Base-by-base conservation (phyloP, 208 protist species). In the Wallacemonas sp. region DNA sequence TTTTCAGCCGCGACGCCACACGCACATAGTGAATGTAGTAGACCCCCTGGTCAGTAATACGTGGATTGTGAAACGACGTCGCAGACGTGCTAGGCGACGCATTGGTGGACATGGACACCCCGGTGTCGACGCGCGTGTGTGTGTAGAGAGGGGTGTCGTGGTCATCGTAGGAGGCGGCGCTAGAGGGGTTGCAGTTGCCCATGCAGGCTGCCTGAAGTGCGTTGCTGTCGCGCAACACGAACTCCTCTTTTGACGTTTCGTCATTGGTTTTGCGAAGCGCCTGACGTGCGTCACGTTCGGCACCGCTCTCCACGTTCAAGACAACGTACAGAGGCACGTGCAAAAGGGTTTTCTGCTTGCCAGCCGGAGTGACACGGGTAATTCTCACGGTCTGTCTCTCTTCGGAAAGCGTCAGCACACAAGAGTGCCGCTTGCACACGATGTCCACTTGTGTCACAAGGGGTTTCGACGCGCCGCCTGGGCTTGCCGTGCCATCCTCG, bases 1-100 rank as follows among this genome's bases (percentile, higher is more conserved):
- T 60, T 26, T 71, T 67, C 24, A 61, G 13, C 29, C 36, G 32
- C 55, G 44, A 42, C 22, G 63, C 57, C 10, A 65, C 15, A 17
- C 74, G 75, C 12, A 87, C 58, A 59, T 88, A 88, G 68, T 89
- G 73, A 8, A 89, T 30, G 26, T 71, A 88, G 61, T 87, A 93
- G 17, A 60, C 39, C 32, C 29, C 33, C 30, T 29, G 26, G n/a
- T 34, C 3, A 6, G 17, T 24, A 19, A 3, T 0, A 32, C 8
- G 9, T 6, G 9, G 50, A 10, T 13, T 57, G 10, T 57, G 50
- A 9, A 57, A 34, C 30, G 32, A 17, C 17, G 29, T 24, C n/a
- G 30, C n/a, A 4, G 50, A 57, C 15, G 50, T 17, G 26, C 45
- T 26, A 8, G 22, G 45, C 19, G 45, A 53, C n/a, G 48, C 33